These are phyloP conservation scores for Lecanoromycetidae sp. DNA, from an alignment of 2,329 filamentous ascomycete genomes.

Conservation along the genomic window DNA sequence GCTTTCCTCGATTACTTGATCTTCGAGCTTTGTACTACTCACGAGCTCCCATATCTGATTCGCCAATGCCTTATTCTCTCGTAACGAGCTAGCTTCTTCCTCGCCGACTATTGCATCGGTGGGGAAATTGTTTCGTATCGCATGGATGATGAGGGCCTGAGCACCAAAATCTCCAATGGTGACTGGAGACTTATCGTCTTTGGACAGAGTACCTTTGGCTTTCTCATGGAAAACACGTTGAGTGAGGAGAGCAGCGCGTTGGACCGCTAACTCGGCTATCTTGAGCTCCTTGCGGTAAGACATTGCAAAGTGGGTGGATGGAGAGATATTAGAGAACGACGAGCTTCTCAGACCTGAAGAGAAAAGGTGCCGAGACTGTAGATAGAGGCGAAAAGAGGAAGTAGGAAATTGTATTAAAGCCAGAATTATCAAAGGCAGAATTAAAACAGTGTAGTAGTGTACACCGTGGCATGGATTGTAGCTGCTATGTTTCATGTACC, in stretches of 20 bases:
- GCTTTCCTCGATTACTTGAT: conserved; percentile 50
- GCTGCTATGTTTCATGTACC: no score
- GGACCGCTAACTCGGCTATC: conserved; percentile 77
- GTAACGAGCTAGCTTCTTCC: conserved; percentile 75
- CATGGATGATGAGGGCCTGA: conserved; percentile 88
- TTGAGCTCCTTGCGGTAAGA: conserved; percentile 64
- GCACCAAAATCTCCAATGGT: conserved; percentile 97
- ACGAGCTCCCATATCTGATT: conserved; percentile 78
- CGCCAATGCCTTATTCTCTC: conserved; percentile 56
- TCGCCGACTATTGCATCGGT: conserved; percentile 85
- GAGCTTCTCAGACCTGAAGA: conserved; percentile 1
- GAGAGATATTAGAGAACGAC: no score
- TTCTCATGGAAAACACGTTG: conserved; percentile 74
- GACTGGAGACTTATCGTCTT: conserved; percentile 91
- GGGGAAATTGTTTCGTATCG: conserved; percentile 81
- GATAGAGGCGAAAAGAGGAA: conserved; percentile 30
- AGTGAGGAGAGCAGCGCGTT: conserved; percentile 65
- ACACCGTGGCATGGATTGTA: no score
- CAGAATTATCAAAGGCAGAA: conserved; percentile 29
- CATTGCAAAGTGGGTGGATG: conserved; percentile 15
- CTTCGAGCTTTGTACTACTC: conserved; percentile 55
- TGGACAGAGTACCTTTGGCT: conserved; percentile 85
- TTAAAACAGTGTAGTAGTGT: no score
- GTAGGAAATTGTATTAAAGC: conserved; percentile 30
- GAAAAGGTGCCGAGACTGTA: conserved; percentile 26